Evolutionary conservation across 495 filamentous ascomycete species (phyloP).

Genomic region (Xylaria palmicola): DNA sequence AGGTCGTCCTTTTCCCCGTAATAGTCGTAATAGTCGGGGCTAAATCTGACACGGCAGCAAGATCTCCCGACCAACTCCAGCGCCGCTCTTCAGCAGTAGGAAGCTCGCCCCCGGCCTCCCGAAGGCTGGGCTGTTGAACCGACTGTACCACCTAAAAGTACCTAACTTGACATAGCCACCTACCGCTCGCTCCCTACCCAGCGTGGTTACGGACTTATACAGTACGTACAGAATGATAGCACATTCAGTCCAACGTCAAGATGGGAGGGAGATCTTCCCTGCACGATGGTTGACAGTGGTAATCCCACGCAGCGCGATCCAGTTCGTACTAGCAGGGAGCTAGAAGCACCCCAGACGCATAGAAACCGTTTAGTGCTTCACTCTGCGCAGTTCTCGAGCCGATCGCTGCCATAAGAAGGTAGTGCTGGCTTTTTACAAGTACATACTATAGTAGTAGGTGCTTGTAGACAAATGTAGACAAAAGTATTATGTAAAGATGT

Average conservation of each 20-base stretch:
- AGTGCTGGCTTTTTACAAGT: too few relatives aligned
- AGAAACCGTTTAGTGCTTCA: background rate
- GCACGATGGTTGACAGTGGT: slow-evolving; percentile 7
- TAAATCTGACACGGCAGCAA: slow-evolving; percentile 2
- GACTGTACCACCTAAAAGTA: background rate
- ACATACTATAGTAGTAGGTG: too few relatives aligned
- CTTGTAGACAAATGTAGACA: too few relatives aligned
- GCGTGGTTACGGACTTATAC: too few relatives aligned
- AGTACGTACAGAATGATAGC: too few relatives aligned
- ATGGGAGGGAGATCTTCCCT: slow-evolving; percentile 2
- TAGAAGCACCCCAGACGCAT: slow-evolving; percentile 15
- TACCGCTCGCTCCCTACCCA: too few relatives aligned
- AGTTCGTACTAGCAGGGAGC: background rate
- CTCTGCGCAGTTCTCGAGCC: background rate
- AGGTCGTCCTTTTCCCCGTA: background rate
- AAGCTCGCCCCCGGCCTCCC: too few relatives aligned
- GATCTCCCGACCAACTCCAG: too few relatives aligned
- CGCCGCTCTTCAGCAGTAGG: too few relatives aligned
- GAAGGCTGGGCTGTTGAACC: background rate
- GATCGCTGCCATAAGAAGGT: background rate
- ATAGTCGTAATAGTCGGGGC: background rate
- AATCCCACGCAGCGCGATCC: background rate
- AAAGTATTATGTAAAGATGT: too few relatives aligned
- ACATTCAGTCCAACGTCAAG: too few relatives aligned
- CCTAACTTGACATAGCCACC: too few relatives aligned